phyloP scores from a whole-genome alignment of 225 moss, liverwort and hornwort genomes.

The Physcomitrellopsis africana region DNA sequence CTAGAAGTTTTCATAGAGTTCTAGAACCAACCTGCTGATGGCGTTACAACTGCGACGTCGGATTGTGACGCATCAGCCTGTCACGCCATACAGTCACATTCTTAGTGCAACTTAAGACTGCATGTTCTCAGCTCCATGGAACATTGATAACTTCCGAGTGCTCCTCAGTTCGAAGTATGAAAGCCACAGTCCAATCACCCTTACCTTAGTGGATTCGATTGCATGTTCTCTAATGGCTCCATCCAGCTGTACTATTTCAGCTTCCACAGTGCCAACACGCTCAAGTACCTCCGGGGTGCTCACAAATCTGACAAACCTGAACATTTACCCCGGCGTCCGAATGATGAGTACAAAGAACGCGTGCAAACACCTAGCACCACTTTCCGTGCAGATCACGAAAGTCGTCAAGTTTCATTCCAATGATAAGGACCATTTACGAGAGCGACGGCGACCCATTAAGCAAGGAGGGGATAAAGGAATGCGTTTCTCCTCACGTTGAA shows the following conservation, averaged over 20 bases:
- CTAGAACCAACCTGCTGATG: conserved; percentile 44
- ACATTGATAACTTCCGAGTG: background rate
- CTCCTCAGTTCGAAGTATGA: background rate
- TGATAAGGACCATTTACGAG: background rate
- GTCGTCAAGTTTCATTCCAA: background rate
- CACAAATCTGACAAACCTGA: conserved; percentile 94
- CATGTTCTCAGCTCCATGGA: background rate
- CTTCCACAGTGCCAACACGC: conserved; percentile 93
- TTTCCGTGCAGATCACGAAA: background rate
- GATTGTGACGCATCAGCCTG: conserved; percentile 36
- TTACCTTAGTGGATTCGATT: conserved; percentile 61
- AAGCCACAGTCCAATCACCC: background rate
- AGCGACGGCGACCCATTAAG: background rate
- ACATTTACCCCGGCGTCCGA: conserved; percentile 19
- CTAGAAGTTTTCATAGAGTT: background rate
- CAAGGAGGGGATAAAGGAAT: background rate
- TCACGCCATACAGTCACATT: conserved; percentile 18
- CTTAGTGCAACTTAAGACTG: conserved; percentile 14
- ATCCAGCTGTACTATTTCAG: conserved; percentile 93
- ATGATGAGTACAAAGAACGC: conserved; percentile 27
- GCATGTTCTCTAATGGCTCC: conserved; percentile 94
- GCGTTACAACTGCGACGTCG: conserved; percentile 23
- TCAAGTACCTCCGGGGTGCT: conserved; percentile 98
- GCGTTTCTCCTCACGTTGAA: background rate
- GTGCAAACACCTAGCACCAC: background rate